Evolutionary conservation across 2,329 filamentous ascomycete genomes (phyloP), one percentile per base, ranked within the genome.

Genomic region (Cercospora berteroae): DNA sequence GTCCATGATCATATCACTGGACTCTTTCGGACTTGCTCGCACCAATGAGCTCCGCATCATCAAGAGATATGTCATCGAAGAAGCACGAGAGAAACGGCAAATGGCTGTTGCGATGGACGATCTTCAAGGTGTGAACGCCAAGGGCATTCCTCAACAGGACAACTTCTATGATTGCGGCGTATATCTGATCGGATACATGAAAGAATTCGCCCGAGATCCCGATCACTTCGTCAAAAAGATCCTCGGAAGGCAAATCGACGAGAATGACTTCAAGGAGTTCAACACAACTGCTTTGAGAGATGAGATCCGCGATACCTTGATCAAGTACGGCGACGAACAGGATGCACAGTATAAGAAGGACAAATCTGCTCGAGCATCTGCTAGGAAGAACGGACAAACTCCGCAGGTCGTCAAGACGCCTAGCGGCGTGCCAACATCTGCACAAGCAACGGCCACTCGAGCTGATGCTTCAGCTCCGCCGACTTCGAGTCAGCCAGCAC

Each of bases 81-180:
- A 98, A 80, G 90, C 90, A 4, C 83, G 84, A 71, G 83, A 80
- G 82, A 95, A 88, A 74, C 82, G 81, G n/a, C 77, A 79, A 13
- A 79, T 85, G 69, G 77, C 81, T 5, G 80, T 86, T 13, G 77
- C 82, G 10, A 76, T 78, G n/a, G 78, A 77, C 5, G 73, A 79
- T 10, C 79, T 87, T 64, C 82, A 83, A 69, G 87, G 86, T 4
- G 88, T 91, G 82, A 93, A 88, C 44, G 92, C 91, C 4, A 90
- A 87, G 67, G 83, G 85, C 7, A 89, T 97, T 13, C 94, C 95
- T 0, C 81, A 86, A 68, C 95, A 99, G 78, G 81, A 87, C 59
- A 98, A 99, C 75, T 91, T 86, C 72, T 94, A 87, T 69, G 95
- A 99, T 77, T 99, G 95, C 74, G 95, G 95, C 8, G 82, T 97